phyloP scores from a whole-genome alignment of 495 filamentous ascomycete genomes.

The Xylaria palmicola region DNA sequence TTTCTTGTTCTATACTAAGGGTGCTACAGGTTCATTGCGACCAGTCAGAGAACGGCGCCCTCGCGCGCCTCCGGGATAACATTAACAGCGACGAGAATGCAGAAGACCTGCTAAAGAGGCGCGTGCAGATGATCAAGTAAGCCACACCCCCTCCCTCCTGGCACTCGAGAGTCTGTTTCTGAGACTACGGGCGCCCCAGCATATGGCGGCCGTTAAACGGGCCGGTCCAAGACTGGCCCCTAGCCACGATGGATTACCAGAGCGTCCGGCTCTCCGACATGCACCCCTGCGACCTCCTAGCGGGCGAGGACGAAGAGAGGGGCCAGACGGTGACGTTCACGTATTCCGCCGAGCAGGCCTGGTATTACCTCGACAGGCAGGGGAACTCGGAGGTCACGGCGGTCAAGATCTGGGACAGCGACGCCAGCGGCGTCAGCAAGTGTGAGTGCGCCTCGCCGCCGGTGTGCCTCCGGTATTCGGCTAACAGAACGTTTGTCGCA shows the following conservation, averaged over 20 bases:
- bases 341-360: slow-evolving; percentile 5
- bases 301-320: slow-evolving; percentile 7
- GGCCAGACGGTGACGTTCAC: slow-evolving; percentile 16
- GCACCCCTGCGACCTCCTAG: slow-evolving; percentile 13
- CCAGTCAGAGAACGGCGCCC: slow-evolving; percentile 8
- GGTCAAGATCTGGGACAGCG: slow-evolving; percentile 16
- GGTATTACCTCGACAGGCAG: slow-evolving; percentile 16
- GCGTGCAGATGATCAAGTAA: slow-evolving; percentile 1
- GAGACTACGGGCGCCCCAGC: not conserved
- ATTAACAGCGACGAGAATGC: not conserved
- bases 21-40: slow-evolving; percentile 12
- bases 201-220: slow-evolving; percentile 19
- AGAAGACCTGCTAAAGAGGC: not conserved
- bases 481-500: not conserved
- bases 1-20: not conserved
- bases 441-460: not conserved
- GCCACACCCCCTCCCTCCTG: too few relatives aligned
- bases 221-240: slow-evolving; percentile 19
- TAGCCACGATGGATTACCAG: slow-evolving; percentile 20
- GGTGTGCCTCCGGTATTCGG: not conserved
- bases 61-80: not conserved
- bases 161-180: not conserved
- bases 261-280: slow-evolving; percentile 7
- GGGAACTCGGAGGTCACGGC: slow-evolving; percentile 8
- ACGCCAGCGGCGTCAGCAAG: not conserved